These are phyloP conservation scores for Amylocarpus encephaloides DNA, from an alignment of 2,329 filamentous ascomycete species.

Conservation along the genomic window DNA sequence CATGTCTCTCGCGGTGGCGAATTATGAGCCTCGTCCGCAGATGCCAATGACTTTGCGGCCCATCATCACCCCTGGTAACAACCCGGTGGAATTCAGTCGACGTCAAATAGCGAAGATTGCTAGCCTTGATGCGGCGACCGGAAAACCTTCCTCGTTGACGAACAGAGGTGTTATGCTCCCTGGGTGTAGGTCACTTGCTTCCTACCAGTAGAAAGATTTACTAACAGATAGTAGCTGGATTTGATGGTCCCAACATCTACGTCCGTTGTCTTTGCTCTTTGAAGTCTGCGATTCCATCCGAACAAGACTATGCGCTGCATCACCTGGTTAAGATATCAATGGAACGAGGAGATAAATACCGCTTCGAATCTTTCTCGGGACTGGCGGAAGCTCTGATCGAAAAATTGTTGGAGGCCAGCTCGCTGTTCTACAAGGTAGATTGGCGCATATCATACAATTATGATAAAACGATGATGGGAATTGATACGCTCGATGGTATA, in stretches of 20 bases:
- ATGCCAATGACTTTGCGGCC: slow-evolving; percentile 63
- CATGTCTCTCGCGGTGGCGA: slow-evolving; percentile 54
- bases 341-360: slow-evolving; percentile 91
- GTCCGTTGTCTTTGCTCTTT: slow-evolving; percentile 79
- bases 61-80: slow-evolving; percentile 69
- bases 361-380: slow-evolving; percentile 84
- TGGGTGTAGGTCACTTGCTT: slow-evolving; percentile 48
- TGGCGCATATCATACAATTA: slow-evolving; percentile 76
- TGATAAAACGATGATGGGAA: slow-evolving; percentile 42
- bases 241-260: slow-evolving; percentile 83
- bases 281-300: slow-evolving; percentile 68
- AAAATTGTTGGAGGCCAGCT: slow-evolving; percentile 72
- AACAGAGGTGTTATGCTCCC: slow-evolving; percentile 49
- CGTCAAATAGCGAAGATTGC: slow-evolving; percentile 43
- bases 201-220: slow-evolving; percentile 6
- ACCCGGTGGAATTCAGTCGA: slow-evolving; percentile 60
- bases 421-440: slow-evolving; percentile 72
- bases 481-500: slow-evolving; percentile 57
- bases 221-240: slow-evolving; percentile 38
- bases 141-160: slow-evolving; percentile 40
- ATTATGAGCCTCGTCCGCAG: slow-evolving; percentile 61
- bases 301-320: slow-evolving; percentile 89
- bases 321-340: slow-evolving; percentile 94
- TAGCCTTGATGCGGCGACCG: slow-evolving; percentile 29
- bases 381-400: slow-evolving; percentile 83